Evolutionary conservation across 1,284 basidiomycete genomes (phyloP).

Genomic region (Takashimella tepidaria): DNA sequence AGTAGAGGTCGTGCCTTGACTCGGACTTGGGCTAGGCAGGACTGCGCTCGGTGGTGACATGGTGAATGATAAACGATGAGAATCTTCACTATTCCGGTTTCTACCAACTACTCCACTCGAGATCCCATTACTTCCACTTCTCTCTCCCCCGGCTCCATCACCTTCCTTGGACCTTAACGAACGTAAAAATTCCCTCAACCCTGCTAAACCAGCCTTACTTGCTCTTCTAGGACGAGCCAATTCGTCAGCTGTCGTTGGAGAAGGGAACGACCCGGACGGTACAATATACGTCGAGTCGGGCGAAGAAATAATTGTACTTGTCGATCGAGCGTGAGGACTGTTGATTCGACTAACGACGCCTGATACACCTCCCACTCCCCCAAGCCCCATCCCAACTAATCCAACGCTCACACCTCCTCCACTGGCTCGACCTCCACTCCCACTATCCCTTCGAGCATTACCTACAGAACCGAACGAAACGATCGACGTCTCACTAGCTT

Average conservation of each 20-base stretch:
- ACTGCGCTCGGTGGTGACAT: neutral
- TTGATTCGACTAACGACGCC: neutral
- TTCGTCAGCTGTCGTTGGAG: slow-evolving; percentile 21
- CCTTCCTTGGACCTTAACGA: slow-evolving; percentile 14
- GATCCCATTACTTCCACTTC: neutral
- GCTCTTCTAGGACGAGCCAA: slow-evolving; percentile 17
- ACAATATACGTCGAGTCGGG: slow-evolving; percentile 28
- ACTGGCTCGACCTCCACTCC: too few species aligned
- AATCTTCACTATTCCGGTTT: too few species aligned
- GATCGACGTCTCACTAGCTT: slow-evolving; percentile 3
- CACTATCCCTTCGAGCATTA: too few species aligned
- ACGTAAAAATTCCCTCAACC: slow-evolving; percentile 39
- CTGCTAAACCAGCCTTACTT: slow-evolving; percentile 35
- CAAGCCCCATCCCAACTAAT: too few species aligned
- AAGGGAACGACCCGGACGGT: slow-evolving; percentile 31
- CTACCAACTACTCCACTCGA: too few species aligned
- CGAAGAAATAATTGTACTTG: neutral
- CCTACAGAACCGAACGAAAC: neutral
- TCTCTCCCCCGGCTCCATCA: neutral
- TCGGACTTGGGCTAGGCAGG: neutral
- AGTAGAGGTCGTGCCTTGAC: too few species aligned
- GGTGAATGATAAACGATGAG: neutral
- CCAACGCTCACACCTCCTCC: neutral
- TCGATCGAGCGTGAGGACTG: neutral
- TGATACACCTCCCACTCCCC: neutral